These are phyloP conservation scores for Colletotrichum acutatum DNA, from an alignment of 2,329 filamentous ascomycete species.

Conservation along the genomic window DNA sequence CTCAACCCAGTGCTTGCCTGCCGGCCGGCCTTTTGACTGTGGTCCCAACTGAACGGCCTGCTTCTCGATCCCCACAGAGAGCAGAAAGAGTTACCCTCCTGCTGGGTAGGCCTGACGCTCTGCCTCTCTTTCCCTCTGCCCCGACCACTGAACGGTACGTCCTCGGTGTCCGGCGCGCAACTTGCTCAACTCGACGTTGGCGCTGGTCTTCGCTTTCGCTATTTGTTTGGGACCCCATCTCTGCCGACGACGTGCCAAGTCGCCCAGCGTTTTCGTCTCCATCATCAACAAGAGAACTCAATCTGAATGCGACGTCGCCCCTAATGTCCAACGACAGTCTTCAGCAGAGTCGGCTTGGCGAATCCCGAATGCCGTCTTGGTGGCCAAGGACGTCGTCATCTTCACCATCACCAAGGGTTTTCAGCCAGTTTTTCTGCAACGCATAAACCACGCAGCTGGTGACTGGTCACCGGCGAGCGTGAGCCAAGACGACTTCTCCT, in stretches of 20 bases:
- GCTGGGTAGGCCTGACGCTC: slow-evolving; percentile 1
- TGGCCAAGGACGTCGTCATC: slow-evolving; percentile 21
- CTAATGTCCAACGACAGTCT: neutral
- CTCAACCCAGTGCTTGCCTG: neutral
- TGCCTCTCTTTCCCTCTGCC: neutral
- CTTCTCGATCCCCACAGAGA: neutral
- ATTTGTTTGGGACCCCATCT: neutral
- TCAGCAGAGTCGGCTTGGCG: slow-evolving; percentile 12
- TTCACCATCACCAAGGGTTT: neutral
- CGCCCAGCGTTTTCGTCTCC: slow-evolving; percentile 19
- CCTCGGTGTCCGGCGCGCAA: slow-evolving; percentile 3
- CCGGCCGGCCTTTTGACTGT: neutral
- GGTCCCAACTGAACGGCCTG: neutral
- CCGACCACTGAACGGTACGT: neutral
- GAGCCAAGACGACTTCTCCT: slow-evolving; percentile 13
- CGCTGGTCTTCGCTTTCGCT: slow-evolving; percentile 10
- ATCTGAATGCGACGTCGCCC: slow-evolving; percentile 22
- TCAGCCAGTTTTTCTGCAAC: slow-evolving; percentile 3
- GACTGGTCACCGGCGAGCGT: neutral
- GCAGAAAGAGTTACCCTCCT: neutral
- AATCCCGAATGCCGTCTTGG: slow-evolving; percentile 23
- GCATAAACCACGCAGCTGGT: slow-evolving; percentile 10
- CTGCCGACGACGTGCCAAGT: slow-evolving; percentile 20
- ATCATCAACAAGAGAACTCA: neutral
- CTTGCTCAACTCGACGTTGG: neutral